A percentile compares a stretch with the other conserved stretches of the same genome.
These are phyloP conservation scores for Apiotrichum sp. DNA, from an alignment of 1,284 basidiomycete species.

Conservation along the genomic window DNA sequence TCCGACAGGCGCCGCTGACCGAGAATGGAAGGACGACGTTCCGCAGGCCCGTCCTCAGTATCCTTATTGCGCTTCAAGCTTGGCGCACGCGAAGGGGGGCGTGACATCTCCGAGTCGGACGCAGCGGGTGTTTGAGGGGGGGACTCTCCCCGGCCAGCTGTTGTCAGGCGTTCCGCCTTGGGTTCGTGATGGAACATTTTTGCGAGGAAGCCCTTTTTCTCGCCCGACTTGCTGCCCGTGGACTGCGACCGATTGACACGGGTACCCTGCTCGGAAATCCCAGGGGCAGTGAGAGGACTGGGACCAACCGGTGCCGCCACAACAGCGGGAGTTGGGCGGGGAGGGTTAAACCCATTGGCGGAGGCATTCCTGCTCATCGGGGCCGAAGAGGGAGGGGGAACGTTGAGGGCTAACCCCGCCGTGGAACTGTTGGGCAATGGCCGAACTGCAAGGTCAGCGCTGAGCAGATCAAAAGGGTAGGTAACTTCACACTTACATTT, in stretches of 20 bases:
- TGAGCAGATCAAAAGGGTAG: not conserved
- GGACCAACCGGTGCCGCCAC: not conserved
- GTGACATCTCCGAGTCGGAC: slow-evolving; percentile 31
- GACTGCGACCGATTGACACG: slow-evolving; percentile 14
- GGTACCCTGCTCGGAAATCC: slow-evolving; percentile 4
- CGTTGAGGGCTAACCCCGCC: slow-evolving; percentile 9
- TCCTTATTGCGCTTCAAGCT: slow-evolving; percentile 26
- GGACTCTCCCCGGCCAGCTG: slow-evolving; percentile 20
- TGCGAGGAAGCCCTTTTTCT: slow-evolving; percentile 46
- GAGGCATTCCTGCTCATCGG: slow-evolving; percentile 38
- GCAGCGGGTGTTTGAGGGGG: slow-evolving; percentile 36
- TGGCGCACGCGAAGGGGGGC: slow-evolving; percentile 30
- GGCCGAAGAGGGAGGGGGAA: slow-evolving; percentile 31
- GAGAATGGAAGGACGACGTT: slow-evolving; percentile 4
- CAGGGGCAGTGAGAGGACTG: not conserved
- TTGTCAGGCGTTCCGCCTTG: slow-evolving; percentile 29
- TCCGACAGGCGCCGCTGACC: slow-evolving; percentile 24
- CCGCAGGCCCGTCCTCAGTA: slow-evolving; percentile 6
- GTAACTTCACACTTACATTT: slow-evolving; percentile 22
- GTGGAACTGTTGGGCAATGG: slow-evolving; percentile 28
- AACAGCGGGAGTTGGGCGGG: no score
- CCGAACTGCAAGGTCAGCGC: slow-evolving; percentile 27
- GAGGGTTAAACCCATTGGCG: slow-evolving; percentile 14
- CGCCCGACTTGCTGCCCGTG: slow-evolving; percentile 23
- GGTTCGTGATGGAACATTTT: slow-evolving; percentile 45